Conservation (phyloP, 129 eudicot species). For the Helianthus tuberosus region DNA sequence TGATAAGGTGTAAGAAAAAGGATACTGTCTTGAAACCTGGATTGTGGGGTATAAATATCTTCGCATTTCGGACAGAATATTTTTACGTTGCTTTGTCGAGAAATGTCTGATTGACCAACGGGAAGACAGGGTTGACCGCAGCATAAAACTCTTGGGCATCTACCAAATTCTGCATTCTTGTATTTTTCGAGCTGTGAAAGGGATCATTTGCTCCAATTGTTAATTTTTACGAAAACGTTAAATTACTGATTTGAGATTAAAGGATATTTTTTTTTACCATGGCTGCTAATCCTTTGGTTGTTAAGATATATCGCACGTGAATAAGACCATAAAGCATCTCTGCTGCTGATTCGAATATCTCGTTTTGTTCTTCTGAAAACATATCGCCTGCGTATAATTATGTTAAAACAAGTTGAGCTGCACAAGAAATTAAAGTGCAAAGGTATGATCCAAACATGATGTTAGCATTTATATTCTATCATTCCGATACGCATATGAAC, state of each 20-base stretch:
- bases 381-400: constrained; percentile 52
- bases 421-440: not conserved
- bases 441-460: not conserved
- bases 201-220: not conserved
- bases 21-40: constrained; percentile 95
- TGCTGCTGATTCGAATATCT: constrained; percentile 84
- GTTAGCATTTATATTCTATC: not conserved
- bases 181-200: constrained; percentile 76
- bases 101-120: constrained; percentile 81
- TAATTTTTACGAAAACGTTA: constrained; percentile 8
- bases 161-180: constrained; percentile 85
- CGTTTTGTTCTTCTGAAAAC: constrained; percentile 89
- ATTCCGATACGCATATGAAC: not conserved
- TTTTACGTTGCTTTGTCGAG: constrained; percentile 74
- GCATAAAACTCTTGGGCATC: constrained; percentile 92
- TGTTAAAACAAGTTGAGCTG: not conserved
- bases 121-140: constrained; percentile 96
- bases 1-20: constrained; percentile 32
- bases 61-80: constrained; percentile 87
- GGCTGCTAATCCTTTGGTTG: constrained; percentile 86
- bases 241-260: not conserved
- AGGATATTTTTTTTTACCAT: constrained; percentile 58
- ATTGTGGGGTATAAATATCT: constrained; percentile 80
- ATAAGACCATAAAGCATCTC: constrained; percentile 94
- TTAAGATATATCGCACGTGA: constrained; percentile 89